Percentiles rank a stretch among this genome's conserved stretches.
Evolutionary conservation across 2,329 filamentous ascomycete genomes (phyloP).

Genomic region (Monosporascus sp.): DNA sequence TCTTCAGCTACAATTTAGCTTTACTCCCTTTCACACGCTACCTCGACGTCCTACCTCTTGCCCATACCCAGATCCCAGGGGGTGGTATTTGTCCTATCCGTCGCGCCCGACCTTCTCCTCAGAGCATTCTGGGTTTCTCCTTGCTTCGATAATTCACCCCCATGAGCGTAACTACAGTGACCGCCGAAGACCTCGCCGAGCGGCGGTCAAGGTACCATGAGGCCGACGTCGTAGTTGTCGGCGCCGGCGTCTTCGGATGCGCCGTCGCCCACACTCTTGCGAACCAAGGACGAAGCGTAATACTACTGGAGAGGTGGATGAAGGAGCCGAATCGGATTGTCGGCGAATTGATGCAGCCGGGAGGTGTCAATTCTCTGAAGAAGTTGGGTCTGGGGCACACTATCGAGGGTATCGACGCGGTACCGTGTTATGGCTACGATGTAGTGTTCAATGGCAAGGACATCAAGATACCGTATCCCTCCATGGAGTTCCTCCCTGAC

Average conservation of each 20-base stretch:
- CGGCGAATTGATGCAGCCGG: constrained; percentile 90
- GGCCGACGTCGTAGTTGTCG: constrained; percentile 84
- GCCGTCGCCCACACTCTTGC: constrained; percentile 79
- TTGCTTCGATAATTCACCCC: constrained; percentile 3
- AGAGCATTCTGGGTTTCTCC: neutral
- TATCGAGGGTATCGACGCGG: constrained; percentile 82
- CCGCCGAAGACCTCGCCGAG: constrained; percentile 37
- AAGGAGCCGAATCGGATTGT: constrained; percentile 95
- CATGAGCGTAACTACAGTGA: constrained; percentile 29
- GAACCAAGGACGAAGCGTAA: constrained; percentile 83
- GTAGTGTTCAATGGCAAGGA: constrained; percentile 74
- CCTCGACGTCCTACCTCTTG: no score
- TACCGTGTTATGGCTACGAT: constrained; percentile 80
- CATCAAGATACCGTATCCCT: constrained; percentile 76
- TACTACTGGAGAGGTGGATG: constrained; percentile 82
- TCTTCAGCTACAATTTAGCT: no score
- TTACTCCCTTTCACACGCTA: no score
- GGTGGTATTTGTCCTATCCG: no score
- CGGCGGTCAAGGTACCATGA: constrained; percentile 54
- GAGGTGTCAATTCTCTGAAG: constrained; percentile 75
- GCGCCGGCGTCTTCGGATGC: constrained; percentile 86
- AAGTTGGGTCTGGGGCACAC: constrained; percentile 77
- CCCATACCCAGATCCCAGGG: no score
- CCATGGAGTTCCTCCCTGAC: constrained; percentile 44
- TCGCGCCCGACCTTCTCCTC: neutral